These are phyloP conservation scores for Ophiostoma sp. DNA, from an alignment of 2,329 filamentous ascomycete genomes.

Conservation along the genomic window DNA sequence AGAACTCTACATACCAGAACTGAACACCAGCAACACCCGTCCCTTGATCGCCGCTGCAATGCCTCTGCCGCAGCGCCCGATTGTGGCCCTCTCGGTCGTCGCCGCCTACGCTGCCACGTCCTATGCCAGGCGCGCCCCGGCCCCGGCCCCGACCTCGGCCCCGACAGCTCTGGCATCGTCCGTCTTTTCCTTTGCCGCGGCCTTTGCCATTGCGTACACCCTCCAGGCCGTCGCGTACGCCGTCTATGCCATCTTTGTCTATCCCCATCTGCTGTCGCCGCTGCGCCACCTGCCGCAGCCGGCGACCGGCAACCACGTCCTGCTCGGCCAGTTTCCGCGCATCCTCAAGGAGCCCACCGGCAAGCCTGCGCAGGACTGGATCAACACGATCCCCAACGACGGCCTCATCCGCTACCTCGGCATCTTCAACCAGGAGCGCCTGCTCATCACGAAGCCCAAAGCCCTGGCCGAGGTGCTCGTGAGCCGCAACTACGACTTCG, in stretches of 20 bases:
- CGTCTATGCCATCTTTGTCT: slow-evolving; percentile 43
- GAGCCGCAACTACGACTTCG: slow-evolving; percentile 63
- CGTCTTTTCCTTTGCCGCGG: slow-evolving; percentile 31
- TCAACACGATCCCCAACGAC: slow-evolving; percentile 56
- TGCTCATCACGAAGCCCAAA: slow-evolving; percentile 58
- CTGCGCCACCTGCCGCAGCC: slow-evolving; percentile 45
- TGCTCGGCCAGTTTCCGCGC: slow-evolving; percentile 43
- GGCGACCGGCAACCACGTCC: slow-evolving; percentile 37
- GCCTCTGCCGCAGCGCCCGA: background rate
- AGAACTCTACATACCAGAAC: no score
- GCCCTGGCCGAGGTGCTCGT: slow-evolving; percentile 65
- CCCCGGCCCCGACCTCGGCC: background rate
- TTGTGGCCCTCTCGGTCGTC: slow-evolving; percentile 12
- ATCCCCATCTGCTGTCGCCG: slow-evolving; percentile 47
- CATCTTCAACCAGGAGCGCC: slow-evolving; percentile 56
- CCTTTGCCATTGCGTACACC: slow-evolving; percentile 35
- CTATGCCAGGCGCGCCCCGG: slow-evolving; percentile 11
- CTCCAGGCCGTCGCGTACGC: slow-evolving; percentile 35
- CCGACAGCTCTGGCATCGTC: slow-evolving; percentile 24
- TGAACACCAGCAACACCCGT: no score
- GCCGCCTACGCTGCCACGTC: slow-evolving; percentile 19
- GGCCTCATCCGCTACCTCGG: slow-evolving; percentile 63
- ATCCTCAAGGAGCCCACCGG: slow-evolving; percentile 40
- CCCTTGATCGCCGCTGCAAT: background rate
- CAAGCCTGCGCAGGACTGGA: slow-evolving; percentile 39